Evolutionary conservation across 1,139 yeast genomes (phyloP), one percentile per base, ranked within the genome.

Genomic region (Casaregolazyma lundiana): DNA sequence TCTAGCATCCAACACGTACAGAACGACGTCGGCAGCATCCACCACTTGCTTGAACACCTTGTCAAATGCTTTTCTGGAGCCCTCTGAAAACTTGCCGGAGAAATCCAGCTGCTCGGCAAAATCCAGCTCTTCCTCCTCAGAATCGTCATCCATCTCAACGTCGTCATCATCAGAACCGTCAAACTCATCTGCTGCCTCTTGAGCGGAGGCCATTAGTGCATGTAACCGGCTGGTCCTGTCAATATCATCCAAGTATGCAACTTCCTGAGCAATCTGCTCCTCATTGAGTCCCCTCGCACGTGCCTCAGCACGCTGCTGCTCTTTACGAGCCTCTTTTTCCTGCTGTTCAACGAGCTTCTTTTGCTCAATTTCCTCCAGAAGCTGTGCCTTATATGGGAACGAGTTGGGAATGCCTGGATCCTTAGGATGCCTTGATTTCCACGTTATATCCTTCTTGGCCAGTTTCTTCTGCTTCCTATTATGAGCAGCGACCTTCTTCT

Each of bases 341-440:
- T 84, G 94, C 46, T 71, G 70, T 26, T 80, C 89, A 19, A 65
- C 66, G 62, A 80, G 73, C 65, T 85, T 81, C 48, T 75, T 73
- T 45, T 77, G 81, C 68, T 90, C 97, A 53, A 92, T 81, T 62
- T 92, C 94, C 47, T 75, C 77, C 53, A 92, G 70, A 51, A 92
- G 80, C 66, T 78, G 77, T 55, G 86, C 95, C 67, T 90, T 92
- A 71, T 88, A 90, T 30, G 97, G 98, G 76, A 89, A 92, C 57
- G 84, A 82, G 43, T 95, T 73, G 47, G 99, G 99, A 58, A 92
- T 92, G 57, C 97, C 97, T 6, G 90, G 90, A 65, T 89, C 97
- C 69, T 86, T 90, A 61, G 80, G 79, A 50, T 71, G 69, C 63
- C 83, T 80, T 30, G 96, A 85, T 65, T 79, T 88, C 98, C 98